phyloP scores from a whole-genome alignment of 495 filamentous ascomycete species.

The Aspergillus panamensis region DNA sequence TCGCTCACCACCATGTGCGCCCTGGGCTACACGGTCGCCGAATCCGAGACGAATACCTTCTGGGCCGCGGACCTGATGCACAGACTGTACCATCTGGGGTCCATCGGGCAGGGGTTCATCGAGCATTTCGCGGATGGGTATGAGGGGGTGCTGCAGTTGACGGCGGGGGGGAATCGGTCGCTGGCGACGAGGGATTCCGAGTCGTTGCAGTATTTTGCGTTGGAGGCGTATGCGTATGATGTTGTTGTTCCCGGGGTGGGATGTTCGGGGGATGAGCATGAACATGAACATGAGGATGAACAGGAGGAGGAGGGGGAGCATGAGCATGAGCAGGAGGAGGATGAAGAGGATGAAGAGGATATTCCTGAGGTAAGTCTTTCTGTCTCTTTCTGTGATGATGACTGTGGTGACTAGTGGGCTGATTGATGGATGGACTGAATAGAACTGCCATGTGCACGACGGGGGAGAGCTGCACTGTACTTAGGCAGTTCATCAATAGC shows the following conservation, averaged over 20 bases:
- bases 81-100: slow-evolving; percentile 52
- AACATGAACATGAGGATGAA: slow-evolving; percentile 15
- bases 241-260: slow-evolving; percentile 51
- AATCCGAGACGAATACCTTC: slow-evolving; percentile 48
- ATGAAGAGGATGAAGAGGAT: slow-evolving; percentile 14
- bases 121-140: slow-evolving; percentile 56
- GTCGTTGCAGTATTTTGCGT: slow-evolving; percentile 54
- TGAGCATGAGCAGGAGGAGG: slow-evolving; percentile 16
- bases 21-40: slow-evolving; percentile 50
- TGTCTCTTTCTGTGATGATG: background rate
- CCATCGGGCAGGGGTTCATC: slow-evolving; percentile 49
- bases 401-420: background rate
- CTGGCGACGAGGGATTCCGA: slow-evolving; percentile 49
- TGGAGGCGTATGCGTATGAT: slow-evolving; percentile 55
- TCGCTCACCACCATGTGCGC: slow-evolving; percentile 51
- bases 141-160: slow-evolving; percentile 44
- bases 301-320: slow-evolving; percentile 9
- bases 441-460: slow-evolving; percentile 35
- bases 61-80: slow-evolving; percentile 57
- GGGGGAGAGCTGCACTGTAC: slow-evolving; percentile 34
- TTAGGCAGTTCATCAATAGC: slow-evolving; percentile 1
- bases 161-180: slow-evolving; percentile 37
- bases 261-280: slow-evolving; percentile 38
- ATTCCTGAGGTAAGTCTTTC: slow-evolving; percentile 25
- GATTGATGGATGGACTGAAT: background rate